These are phyloP conservation scores for Stagonosporopsis chrysanthemi DNA, from an alignment of 2,329 filamentous ascomycete genomes.

Conservation along the genomic window DNA sequence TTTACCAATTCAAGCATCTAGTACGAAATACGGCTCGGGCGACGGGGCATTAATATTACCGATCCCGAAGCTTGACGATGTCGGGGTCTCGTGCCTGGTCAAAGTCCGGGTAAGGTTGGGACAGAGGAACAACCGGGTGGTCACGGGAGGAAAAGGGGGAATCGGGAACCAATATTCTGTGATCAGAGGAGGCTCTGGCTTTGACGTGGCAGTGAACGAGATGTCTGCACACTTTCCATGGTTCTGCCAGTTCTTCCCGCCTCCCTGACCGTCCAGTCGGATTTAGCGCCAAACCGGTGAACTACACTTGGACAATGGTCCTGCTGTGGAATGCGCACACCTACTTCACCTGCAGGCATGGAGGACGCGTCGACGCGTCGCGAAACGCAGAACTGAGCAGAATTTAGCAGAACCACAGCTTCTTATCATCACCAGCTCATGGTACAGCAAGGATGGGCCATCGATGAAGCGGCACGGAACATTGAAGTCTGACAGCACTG, in stretches of 20 bases:
- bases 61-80: neutral
- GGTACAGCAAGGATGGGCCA: constrained; percentile 1
- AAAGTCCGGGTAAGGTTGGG: neutral
- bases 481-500: constrained; percentile 24
- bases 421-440: constrained; percentile 13
- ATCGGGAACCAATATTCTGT: neutral
- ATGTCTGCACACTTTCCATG: constrained; percentile 12
- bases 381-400: neutral
- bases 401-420: constrained; percentile 8
- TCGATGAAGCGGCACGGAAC: constrained; percentile 12
- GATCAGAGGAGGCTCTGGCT: neutral
- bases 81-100: neutral
- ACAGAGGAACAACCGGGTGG: neutral
- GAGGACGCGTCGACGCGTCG: constrained; percentile 1
- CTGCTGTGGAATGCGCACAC: constrained; percentile 7
- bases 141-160: neutral
- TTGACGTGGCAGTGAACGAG: constrained; percentile 11
- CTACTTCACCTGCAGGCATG: constrained; percentile 11
- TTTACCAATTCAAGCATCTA: neutral
- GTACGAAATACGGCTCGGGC: constrained; percentile 4
- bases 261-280: constrained; percentile 3
- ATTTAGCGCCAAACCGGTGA: constrained; percentile 22
- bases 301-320: constrained; percentile 11
- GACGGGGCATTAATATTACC: constrained; percentile 4
- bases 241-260: neutral